Percentiles rank a stretch among this genome's conserved stretches.
These are phyloP conservation scores for Trypanosoma congolense DNA, from an alignment of 208 protist genomes.

Conservation along the genomic window DNA sequence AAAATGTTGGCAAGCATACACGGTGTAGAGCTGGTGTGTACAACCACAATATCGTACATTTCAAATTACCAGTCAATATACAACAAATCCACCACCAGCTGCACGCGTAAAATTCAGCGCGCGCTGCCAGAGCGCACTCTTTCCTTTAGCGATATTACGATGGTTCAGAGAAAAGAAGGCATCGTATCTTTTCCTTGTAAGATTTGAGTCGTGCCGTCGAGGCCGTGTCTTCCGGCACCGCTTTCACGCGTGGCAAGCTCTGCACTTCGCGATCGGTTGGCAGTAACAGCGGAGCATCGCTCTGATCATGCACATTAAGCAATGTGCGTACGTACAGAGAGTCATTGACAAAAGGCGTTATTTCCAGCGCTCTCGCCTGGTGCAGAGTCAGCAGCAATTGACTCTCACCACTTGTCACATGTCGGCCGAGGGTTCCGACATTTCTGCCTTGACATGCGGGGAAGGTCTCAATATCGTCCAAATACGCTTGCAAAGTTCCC, in stretches of 20 bases:
- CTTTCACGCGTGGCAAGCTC: neutral
- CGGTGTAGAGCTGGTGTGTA: no score
- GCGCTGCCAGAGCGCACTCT: neutral
- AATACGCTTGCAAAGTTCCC: conserved; percentile 10
- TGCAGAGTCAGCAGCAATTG: conserved; percentile 25
- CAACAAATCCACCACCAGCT: no score
- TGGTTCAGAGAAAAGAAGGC: no score
- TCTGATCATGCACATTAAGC: conserved; percentile 30
- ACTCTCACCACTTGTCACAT: conserved; percentile 23
- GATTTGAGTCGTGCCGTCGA: neutral
- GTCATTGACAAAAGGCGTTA: conserved; percentile 39
- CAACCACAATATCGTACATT: no score
- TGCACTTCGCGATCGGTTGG: neutral
- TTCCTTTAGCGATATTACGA: neutral
- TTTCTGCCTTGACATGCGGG: neutral
- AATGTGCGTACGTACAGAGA: conserved; percentile 27
- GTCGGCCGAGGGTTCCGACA: conserved; percentile 11
- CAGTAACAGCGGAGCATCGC: conserved; percentile 21
- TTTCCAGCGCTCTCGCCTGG: conserved; percentile 28
- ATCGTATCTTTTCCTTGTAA: neutral
- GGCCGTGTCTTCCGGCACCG: neutral
- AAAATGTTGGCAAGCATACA: no score
- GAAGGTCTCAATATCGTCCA: conserved; percentile 14
- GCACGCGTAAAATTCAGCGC: no score
- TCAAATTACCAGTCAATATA: no score